These are phyloP conservation scores for Xylariaceae sp. DNA, from an alignment of 2,329 filamentous ascomycete genomes.

Conservation along the genomic window DNA sequence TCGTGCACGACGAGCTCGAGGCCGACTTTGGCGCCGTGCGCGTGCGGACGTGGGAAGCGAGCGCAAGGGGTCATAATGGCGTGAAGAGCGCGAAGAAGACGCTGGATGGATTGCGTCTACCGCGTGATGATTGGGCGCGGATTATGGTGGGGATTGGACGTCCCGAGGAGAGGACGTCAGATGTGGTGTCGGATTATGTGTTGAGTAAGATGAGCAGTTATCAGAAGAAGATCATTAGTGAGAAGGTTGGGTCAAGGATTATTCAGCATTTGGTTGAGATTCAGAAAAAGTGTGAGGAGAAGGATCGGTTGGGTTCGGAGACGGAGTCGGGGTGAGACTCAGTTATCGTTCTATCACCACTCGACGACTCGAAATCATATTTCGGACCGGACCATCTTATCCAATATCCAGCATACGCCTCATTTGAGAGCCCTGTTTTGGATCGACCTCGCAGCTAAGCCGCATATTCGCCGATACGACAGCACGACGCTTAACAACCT, in stretches of 20 bases:
- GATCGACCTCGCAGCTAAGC: background rate
- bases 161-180: slow-evolving; percentile 61
- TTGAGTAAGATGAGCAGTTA: slow-evolving; percentile 57
- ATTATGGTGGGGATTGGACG: slow-evolving; percentile 86
- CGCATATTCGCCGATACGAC: background rate
- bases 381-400: too few relatives aligned
- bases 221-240: slow-evolving; percentile 49
- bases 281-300: background rate
- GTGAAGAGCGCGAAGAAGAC: slow-evolving; percentile 59
- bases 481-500: too few relatives aligned
- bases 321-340: too few relatives aligned
- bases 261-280: slow-evolving; percentile 23
- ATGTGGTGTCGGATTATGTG: slow-evolving; percentile 71
- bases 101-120: slow-evolving; percentile 41
- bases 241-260: slow-evolving; percentile 48
- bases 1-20: slow-evolving; percentile 89
- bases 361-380: too few relatives aligned
- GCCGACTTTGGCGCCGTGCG: slow-evolving; percentile 61
- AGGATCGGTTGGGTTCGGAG: too few relatives aligned
- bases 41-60: slow-evolving; percentile 57
- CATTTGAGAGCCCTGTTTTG: background rate
- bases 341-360: too few relatives aligned
- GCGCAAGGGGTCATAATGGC: slow-evolving; percentile 68
- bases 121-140: slow-evolving; percentile 44
- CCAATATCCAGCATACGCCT: too few relatives aligned